phyloP scores from a whole-genome alignment of 139 green algal species.

The Chlorella sp. region DNA sequence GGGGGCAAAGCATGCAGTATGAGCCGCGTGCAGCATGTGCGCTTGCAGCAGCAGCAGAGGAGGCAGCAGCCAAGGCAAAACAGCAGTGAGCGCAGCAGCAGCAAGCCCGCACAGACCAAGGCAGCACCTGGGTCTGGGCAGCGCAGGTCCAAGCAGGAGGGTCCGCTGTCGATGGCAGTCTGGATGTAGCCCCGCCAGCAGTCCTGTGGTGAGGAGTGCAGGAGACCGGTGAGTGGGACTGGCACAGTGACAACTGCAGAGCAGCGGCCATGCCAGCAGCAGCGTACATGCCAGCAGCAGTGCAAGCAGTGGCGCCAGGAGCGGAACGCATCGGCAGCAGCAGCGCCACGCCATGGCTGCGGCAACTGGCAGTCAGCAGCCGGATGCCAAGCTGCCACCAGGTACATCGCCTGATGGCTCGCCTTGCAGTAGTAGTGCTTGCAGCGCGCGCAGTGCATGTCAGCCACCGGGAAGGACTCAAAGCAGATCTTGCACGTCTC shows the following conservation, averaged over 20 bases:
- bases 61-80: background rate
- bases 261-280: too few species aligned
- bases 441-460: conserved; percentile 70
- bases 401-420: too few species aligned
- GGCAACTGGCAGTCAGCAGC: too few species aligned
- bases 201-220: conserved; percentile 8
- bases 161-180: conserved; percentile 61
- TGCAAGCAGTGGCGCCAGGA: too few species aligned
- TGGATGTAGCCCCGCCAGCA: conserved; percentile 83
- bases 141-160: conserved; percentile 68
- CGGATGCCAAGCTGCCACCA: background rate
- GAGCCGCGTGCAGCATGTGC: too few species aligned
- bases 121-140: conserved; percentile 61
- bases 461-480: conserved; percentile 62
- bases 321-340: too few species aligned
- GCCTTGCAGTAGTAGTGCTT: conserved; percentile 79
- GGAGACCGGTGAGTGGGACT: too few species aligned
- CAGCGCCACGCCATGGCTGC: too few species aligned
- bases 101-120: background rate
- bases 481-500: conserved; percentile 94
- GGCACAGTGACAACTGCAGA: too few species aligned
- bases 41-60: too few species aligned
- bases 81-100: background rate
- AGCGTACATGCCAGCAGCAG: too few species aligned
- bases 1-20: too few species aligned